Percentiles rank a stretch among this genome's conserved stretches.
Evolutionary conservation across 192 early-diverging fungal species (phyloP).

Genomic region (Coemansia sp.): DNA sequence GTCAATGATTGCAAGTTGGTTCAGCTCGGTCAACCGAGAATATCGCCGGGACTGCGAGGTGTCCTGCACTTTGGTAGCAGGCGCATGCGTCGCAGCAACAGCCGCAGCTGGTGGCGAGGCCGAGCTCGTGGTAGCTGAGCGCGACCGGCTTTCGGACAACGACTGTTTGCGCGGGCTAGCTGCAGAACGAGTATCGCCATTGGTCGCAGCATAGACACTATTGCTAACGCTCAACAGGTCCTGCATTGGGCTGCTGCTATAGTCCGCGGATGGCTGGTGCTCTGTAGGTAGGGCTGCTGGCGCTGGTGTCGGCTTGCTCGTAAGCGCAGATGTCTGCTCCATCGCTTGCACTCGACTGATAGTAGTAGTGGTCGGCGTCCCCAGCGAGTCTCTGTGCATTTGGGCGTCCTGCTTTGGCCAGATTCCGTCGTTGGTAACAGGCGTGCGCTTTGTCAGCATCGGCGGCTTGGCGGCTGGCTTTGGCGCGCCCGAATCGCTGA

Average conservation of each 20-base stretch:
- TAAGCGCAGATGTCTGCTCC: not conserved
- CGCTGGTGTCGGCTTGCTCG: not conserved
- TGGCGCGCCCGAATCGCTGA: not conserved
- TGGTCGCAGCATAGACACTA: constrained; percentile 1
- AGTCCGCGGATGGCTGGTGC: not conserved
- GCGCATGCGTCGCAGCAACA: not conserved
- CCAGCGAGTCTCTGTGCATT: not conserved
- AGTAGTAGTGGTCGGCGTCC: not conserved
- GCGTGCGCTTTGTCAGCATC: constrained; percentile 16
- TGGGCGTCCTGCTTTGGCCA: constrained; percentile 1
- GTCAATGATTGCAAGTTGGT: constrained; percentile 29
- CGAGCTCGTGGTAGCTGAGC: not conserved
- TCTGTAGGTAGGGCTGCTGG: not conserved
- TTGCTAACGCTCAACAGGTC: constrained; percentile 16
- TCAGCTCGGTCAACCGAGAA: constrained; percentile 22
- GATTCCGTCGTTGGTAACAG: constrained; percentile 3
- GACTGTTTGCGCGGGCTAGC: not conserved
- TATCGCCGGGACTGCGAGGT: constrained; percentile 4
- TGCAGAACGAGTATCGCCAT: not conserved
- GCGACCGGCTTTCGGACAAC: not conserved
- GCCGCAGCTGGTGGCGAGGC: not conserved
- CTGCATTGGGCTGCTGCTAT: not conserved
- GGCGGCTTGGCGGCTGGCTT: constrained; percentile 6
- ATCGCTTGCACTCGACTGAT: not conserved
- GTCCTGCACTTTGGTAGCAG: not conserved